Conservation (phyloP, 2,329 filamentous ascomycete species). For the Colletotrichum sansevieriae region DNA sequence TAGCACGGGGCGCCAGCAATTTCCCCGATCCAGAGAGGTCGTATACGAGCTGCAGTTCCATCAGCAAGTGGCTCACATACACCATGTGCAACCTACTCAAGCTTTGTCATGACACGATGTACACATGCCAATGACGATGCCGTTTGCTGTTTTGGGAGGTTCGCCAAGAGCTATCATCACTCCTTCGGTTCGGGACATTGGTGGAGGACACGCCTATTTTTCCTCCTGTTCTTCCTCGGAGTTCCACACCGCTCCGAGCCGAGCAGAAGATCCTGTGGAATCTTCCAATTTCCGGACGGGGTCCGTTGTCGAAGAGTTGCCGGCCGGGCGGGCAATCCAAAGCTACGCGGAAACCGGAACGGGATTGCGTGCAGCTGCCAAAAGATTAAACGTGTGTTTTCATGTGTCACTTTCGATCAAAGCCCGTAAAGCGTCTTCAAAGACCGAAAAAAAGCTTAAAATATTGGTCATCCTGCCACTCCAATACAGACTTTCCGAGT, state of each 20-base stretch:
- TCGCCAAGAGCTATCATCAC: constrained; percentile 17
- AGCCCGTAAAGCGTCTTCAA: constrained; percentile 39
- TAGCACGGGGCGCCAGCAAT: neutral
- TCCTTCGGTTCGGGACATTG: constrained; percentile 3
- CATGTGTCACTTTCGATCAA: constrained; percentile 40
- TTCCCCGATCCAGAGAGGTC: constrained; percentile 1
- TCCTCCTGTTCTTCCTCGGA: constrained; percentile 28
- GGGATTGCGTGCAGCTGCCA: constrained; percentile 41
- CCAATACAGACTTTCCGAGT: constrained; percentile 12
- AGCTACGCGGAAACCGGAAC: constrained; percentile 27
- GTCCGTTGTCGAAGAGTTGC: constrained; percentile 30
- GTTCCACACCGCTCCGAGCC: neutral
- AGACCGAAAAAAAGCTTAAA: constrained; percentile 38
- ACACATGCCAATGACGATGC: constrained; percentile 3
- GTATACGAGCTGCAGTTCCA: neutral
- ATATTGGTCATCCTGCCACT: constrained; percentile 11
- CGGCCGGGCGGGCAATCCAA: constrained; percentile 14
- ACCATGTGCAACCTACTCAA: neutral
- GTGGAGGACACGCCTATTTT: constrained; percentile 8
- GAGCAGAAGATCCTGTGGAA: constrained; percentile 19
- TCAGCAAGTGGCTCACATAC: neutral
- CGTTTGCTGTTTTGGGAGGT: constrained; percentile 14
- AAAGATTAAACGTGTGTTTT: constrained; percentile 32
- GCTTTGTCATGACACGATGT: constrained; percentile 12
- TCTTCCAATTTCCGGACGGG: constrained; percentile 28